These are phyloP conservation scores for Picochlorum costavermella DNA, from an alignment of 139 green algal genomes.

Conservation along the genomic window DNA sequence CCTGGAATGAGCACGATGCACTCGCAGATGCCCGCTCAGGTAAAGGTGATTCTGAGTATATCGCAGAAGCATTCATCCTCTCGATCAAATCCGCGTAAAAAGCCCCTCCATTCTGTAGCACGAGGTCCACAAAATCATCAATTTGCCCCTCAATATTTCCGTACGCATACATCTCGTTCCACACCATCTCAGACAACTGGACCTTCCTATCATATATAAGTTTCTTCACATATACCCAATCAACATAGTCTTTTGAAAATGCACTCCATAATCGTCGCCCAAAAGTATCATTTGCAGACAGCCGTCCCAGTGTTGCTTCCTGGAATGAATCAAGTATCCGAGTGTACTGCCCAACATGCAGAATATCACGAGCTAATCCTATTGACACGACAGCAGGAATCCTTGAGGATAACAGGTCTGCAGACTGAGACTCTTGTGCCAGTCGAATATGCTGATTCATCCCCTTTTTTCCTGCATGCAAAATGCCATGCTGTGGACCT, in stretches of 20 bases:
- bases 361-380: background rate
- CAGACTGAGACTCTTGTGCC: constrained; percentile 37
- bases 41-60: too few species aligned
- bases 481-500: too few species aligned
- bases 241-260: background rate
- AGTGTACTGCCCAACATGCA: too few species aligned
- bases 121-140: background rate
- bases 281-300: too few species aligned
- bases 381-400: background rate
- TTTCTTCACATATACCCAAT: background rate
- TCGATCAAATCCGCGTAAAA: background rate
- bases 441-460: constrained; percentile 31
- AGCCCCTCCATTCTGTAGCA: background rate
- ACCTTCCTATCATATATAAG: background rate
- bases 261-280: background rate
- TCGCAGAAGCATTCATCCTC: background rate
- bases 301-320: too few species aligned
- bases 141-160: background rate
- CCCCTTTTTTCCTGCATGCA: background rate
- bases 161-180: background rate
- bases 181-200: background rate
- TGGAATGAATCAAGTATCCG: too few species aligned
- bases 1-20: too few species aligned
- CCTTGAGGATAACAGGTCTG: constrained; percentile 3
- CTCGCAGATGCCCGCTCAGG: too few species aligned